These are phyloP conservation scores for Rutstroemia sp. DNA, from an alignment of 2,329 filamentous ascomycete genomes.

Conservation along the genomic window DNA sequence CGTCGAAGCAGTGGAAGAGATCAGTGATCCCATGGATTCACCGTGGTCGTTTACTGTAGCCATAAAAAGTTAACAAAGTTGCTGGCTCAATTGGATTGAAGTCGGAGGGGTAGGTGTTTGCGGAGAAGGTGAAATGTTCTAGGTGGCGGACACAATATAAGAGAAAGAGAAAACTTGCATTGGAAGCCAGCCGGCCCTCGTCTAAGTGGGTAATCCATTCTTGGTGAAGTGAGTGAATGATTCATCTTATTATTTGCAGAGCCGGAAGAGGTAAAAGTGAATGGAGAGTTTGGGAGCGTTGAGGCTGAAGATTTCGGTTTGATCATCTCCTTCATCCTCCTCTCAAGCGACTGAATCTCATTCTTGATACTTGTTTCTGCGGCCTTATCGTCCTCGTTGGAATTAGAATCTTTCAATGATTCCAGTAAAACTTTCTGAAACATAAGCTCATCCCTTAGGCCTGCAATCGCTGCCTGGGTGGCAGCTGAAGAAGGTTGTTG, in stretches of 20 bases:
- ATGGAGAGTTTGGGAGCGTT: not conserved
- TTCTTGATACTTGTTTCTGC: not conserved
- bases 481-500: not conserved
- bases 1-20: slow-evolving; percentile 19
- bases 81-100: not conserved
- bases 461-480: slow-evolving; percentile 14
- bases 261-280: not conserved
- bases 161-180: not conserved
- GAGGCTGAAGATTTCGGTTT: not conserved
- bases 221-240: not conserved
- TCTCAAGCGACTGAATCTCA: not conserved
- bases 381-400: slow-evolving; percentile 12
- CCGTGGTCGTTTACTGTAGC: slow-evolving; percentile 2
- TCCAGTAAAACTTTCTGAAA: slow-evolving; percentile 37
- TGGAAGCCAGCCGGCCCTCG: not conserved
- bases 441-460: slow-evolving; percentile 35
- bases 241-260: not conserved
- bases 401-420: slow-evolving; percentile 31
- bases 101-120: no score
- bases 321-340: not conserved
- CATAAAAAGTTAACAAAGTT: not conserved
- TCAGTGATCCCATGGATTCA: not conserved
- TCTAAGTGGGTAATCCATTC: not conserved
- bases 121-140: no score
- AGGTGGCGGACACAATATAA: not conserved